phyloP scores from a whole-genome alignment of 192 early-diverging fungal genomes.

The Gaertneriomyces semiglobifer region DNA sequence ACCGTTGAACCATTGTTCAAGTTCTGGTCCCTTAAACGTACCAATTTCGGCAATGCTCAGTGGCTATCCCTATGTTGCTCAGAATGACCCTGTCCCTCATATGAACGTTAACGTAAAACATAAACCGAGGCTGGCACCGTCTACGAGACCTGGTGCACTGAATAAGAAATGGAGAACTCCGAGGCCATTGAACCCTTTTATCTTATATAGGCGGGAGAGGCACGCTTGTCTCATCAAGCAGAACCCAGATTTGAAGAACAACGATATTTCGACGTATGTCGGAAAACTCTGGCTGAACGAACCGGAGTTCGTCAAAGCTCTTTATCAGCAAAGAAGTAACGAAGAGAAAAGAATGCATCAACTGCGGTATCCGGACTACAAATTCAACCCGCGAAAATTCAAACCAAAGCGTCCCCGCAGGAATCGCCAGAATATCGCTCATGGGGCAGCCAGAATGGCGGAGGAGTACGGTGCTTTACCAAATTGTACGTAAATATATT shows the following conservation, averaged over 20 bases:
- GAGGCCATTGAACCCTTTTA: conserved; percentile 50
- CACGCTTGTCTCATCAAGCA: conserved; percentile 43
- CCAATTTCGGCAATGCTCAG: neutral
- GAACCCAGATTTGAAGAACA: conserved; percentile 44
- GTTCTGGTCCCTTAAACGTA: neutral
- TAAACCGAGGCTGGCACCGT: neutral
- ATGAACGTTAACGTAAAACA: neutral
- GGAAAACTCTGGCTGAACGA: conserved; percentile 54
- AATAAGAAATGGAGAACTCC: conserved; percentile 6
- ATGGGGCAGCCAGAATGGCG: no score
- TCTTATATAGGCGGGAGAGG: conserved; percentile 53
- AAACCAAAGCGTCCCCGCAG: conserved; percentile 24
- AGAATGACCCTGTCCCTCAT: neutral
- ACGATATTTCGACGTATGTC: conserved; percentile 53
- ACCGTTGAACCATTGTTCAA: no score
- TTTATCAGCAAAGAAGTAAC: conserved; percentile 42
- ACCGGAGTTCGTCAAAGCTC: conserved; percentile 39
- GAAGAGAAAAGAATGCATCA: conserved; percentile 48
- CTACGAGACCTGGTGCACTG: conserved; percentile 3
- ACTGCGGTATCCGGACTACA: conserved; percentile 55
- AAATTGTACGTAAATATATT: no score
- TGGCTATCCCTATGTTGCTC: neutral
- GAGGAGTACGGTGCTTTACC: no score
- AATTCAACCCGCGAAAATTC: conserved; percentile 50
- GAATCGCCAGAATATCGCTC: no score